These are phyloP conservation scores for Skeletonema grethae DNA, from an alignment of 108 stramenopile species.

Conservation along the genomic window DNA sequence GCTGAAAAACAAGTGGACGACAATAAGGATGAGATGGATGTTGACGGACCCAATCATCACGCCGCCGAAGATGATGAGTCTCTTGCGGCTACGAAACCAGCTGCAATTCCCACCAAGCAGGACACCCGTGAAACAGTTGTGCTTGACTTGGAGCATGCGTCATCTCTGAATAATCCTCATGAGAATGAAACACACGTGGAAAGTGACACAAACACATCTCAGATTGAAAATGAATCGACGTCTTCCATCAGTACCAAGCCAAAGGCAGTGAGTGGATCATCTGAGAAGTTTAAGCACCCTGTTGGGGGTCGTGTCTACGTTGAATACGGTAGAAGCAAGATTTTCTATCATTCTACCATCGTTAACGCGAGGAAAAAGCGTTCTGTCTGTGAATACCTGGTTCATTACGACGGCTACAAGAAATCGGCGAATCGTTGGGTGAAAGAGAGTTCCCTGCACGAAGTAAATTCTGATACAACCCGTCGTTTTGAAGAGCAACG, in stretches of 20 bases:
- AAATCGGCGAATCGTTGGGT: constrained; percentile 56
- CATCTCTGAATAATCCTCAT: constrained; percentile 3
- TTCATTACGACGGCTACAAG: constrained; percentile 58
- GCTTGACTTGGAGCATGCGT: constrained; percentile 6
- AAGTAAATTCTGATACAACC: constrained; percentile 40
- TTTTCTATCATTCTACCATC: constrained; percentile 50
- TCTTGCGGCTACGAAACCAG: constrained; percentile 2
- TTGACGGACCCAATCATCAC: constrained; percentile 1
- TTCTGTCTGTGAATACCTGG: constrained; percentile 33
- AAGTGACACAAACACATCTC: constrained; percentile 6
- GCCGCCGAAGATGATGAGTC: not conserved
- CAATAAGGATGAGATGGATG: not conserved
- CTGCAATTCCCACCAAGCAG: not conserved
- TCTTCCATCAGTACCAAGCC: not conserved
- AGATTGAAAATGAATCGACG: constrained; percentile 15
- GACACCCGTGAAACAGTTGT: constrained; percentile 11
- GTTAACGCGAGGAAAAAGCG: constrained; percentile 36
- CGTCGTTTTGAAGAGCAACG: constrained; percentile 47
- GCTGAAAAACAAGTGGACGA: not conserved
- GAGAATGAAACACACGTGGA: constrained; percentile 16
- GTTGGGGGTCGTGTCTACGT: constrained; percentile 46
- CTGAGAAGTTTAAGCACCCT: constrained; percentile 31
- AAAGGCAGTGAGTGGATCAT: constrained; percentile 5
- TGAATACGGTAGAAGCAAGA: constrained; percentile 34
- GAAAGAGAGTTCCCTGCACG: constrained; percentile 40